Conservation (phyloP, 1,139 yeast genomes). For the Kodamaea plutei region DNA sequence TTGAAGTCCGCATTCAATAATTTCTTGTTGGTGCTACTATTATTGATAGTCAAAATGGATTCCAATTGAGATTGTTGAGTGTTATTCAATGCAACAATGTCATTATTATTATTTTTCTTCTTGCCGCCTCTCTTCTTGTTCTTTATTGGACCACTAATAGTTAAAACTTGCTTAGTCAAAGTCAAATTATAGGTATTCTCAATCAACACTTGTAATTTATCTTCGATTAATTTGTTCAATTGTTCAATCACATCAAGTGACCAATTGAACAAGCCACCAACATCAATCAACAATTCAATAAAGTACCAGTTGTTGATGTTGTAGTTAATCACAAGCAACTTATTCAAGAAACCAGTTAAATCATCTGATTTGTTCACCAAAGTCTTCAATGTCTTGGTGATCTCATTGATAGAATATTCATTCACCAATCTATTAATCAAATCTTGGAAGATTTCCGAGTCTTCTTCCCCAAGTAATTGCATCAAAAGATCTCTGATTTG, state of each 20-base stretch:
- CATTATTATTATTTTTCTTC: constrained; percentile 17
- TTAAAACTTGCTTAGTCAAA: constrained; percentile 48
- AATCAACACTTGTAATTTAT: constrained; percentile 47
- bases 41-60: constrained; percentile 36
- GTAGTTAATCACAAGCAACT: constrained; percentile 23
- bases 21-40: constrained; percentile 26
- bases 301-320: constrained; percentile 52
- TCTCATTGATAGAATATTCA: constrained; percentile 51
- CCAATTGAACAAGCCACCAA: constrained; percentile 70
- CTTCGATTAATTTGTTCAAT: constrained; percentile 42
- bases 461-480: constrained; percentile 51
- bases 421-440: constrained; percentile 61
- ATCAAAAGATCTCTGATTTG: constrained; percentile 58
- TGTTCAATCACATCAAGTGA: constrained; percentile 43
- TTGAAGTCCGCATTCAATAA: constrained; percentile 27
- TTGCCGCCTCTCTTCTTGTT: constrained; percentile 20
- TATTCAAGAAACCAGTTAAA: constrained; percentile 39
- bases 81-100: constrained; percentile 17
- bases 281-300: constrained; percentile 62
- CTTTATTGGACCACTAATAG: constrained; percentile 20
- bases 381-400: constrained; percentile 32
- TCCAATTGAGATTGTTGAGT: constrained; percentile 32
- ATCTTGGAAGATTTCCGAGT: constrained; percentile 64
- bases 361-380: constrained; percentile 24
- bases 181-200: constrained; percentile 53